A percentile compares a stretch with the other conserved stretches of the same genome.
These are phyloP conservation scores for Phaseolus lunatus DNA, from an alignment of 306 rosid species.

Conservation along the genomic window DNA sequence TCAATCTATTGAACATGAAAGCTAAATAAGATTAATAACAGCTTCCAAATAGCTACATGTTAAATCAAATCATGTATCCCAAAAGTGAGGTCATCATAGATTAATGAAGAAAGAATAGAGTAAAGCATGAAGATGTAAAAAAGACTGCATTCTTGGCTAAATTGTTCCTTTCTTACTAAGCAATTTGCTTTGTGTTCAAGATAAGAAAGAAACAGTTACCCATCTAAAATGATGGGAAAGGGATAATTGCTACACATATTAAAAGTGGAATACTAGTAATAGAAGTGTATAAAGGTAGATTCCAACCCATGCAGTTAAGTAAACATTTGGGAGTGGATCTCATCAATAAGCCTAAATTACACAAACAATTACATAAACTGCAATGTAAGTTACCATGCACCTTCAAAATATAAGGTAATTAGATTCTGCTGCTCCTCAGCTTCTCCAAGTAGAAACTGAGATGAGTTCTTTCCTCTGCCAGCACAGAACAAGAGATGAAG, in stretches of 20 bases:
- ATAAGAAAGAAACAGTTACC: constrained; percentile 51
- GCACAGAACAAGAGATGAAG: constrained; percentile 78
- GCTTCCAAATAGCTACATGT: background rate
- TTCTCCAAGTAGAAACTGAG: constrained; percentile 85
- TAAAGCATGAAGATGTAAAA: background rate
- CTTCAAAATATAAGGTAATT: constrained; percentile 45
- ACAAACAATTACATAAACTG: constrained; percentile 67
- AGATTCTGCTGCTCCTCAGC: constrained; percentile 53
- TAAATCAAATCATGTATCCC: constrained; percentile 7
- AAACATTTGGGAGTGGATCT: constrained; percentile 57
- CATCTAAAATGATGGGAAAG: constrained; percentile 38
- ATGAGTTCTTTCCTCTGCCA: constrained; percentile 93
- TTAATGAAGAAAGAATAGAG: constrained; percentile 2
- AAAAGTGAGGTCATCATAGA: constrained; percentile 1
- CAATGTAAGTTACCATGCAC: constrained; percentile 65
- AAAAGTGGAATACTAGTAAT: constrained; percentile 45
- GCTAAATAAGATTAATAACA: background rate
- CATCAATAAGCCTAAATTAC: constrained; percentile 73
- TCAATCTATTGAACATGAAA: background rate
- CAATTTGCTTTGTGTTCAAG: constrained; percentile 51
- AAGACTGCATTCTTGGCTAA: constrained; percentile 21
- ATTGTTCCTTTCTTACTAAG: constrained; percentile 49
- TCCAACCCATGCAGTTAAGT: constrained; percentile 61
- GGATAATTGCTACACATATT: constrained; percentile 48
- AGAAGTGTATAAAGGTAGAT: constrained; percentile 55